Conservation (phyloP, 345 rosid genomes). For the Acer negundo region DNA sequence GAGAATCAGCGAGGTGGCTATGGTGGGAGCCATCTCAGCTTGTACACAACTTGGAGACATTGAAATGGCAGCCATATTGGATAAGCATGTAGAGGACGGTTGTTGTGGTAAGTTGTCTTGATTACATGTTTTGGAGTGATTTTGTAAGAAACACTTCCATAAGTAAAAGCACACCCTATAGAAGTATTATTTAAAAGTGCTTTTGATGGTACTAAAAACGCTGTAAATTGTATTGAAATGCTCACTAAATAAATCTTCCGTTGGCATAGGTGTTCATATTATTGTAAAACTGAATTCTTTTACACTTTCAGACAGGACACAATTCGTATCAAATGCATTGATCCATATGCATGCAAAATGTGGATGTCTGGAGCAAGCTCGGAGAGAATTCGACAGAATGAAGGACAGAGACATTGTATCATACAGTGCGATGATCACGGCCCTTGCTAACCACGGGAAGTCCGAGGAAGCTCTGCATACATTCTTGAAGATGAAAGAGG, state of each 20-base stretch:
- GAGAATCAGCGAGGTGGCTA: conserved; percentile 42
- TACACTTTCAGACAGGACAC: conserved; percentile 35
- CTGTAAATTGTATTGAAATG: neutral
- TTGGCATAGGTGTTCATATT: neutral
- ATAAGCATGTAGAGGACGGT: conserved; percentile 32
- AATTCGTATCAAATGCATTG: conserved; percentile 47
- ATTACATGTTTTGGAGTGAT: neutral
- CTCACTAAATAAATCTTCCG: neutral
- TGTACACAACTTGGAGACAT: conserved; percentile 59
- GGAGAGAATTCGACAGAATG: conserved; percentile 49
- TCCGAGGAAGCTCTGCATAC: conserved; percentile 40
- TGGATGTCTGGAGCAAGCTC: conserved; percentile 45
- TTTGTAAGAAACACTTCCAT: neutral
- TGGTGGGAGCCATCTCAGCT: conserved; percentile 42
- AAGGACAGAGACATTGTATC: conserved; percentile 45
- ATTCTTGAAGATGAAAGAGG: conserved; percentile 46
- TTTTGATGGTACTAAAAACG: neutral
- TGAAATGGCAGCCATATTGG: conserved; percentile 44
- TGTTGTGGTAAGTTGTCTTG: conserved; percentile 35
- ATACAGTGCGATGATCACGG: conserved; percentile 53
- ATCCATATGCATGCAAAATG: conserved; percentile 70
- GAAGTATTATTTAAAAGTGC: neutral
- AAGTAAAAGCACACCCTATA: neutral
- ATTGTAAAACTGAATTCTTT: neutral
- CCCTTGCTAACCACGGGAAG: conserved; percentile 58